A percentile compares a stretch with the other conserved stretches of the same genome.
phyloP scores from a whole-genome alignment of 768 basidiomycete genomes.

The Rhodocollybia butyracea region DNA sequence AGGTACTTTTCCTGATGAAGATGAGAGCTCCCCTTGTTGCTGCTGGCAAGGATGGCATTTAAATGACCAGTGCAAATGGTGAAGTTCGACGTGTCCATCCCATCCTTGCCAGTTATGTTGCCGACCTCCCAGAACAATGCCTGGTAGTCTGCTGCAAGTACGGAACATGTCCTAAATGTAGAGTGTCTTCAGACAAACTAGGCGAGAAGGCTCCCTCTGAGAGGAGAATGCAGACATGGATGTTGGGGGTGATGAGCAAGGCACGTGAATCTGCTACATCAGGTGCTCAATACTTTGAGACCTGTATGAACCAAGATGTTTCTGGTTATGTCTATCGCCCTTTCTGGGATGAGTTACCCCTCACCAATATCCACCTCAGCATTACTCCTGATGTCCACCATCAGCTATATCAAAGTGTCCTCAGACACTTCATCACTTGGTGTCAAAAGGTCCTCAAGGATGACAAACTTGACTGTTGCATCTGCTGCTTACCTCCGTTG shows the following conservation, averaged over 20 bases:
- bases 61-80: no score
- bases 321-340: no score
- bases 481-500: background rate
- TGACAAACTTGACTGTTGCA: background rate
- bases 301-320: background rate
- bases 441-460: conserved; percentile 5
- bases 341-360: no score
- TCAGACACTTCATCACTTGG: background rate
- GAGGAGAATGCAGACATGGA: background rate
- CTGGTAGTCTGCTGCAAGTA: background rate
- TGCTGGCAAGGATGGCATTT: no score
- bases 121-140: background rate
- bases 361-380: no score
- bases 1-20: no score
- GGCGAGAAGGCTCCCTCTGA: background rate
- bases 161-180: background rate
- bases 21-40: no score
- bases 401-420: background rate
- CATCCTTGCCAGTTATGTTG: no score
- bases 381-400: no score
- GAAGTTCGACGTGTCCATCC: no score
- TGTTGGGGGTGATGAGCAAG: background rate
- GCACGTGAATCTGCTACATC: background rate
- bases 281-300: background rate
- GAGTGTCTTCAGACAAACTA: background rate